Percentiles rank a stretch among this genome's conserved stretches.
phyloP scores from a whole-genome alignment of 2,329 filamentous ascomycete genomes.

The Neofusicoccum sp. region DNA sequence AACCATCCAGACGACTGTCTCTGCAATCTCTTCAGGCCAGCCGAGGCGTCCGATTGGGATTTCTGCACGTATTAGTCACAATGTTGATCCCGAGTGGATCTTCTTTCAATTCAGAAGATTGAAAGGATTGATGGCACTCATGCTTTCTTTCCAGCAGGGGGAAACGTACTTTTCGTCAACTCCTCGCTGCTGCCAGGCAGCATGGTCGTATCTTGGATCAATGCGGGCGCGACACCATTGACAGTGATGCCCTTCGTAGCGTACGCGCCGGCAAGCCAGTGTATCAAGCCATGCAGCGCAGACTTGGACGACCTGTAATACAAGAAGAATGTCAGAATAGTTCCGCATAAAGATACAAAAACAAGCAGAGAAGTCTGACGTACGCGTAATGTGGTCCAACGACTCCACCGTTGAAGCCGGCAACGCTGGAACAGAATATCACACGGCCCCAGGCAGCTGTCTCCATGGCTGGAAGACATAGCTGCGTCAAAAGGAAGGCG shows the following conservation, averaged over 20 bases:
- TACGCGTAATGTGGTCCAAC: constrained; percentile 43
- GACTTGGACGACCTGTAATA: constrained; percentile 36
- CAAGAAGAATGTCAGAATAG: not conserved
- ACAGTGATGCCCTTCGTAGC: constrained; percentile 47
- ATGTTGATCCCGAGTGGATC: no score
- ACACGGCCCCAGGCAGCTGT: constrained; percentile 36
- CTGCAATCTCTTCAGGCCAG: constrained; percentile 47
- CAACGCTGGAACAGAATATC: constrained; percentile 39
- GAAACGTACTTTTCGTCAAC: constrained; percentile 33
- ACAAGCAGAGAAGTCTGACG: constrained; percentile 11
- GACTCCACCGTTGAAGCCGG: constrained; percentile 40
- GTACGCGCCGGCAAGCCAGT: constrained; percentile 45
- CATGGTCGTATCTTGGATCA: constrained; percentile 49
- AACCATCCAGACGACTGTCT: constrained; percentile 49
- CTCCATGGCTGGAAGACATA: constrained; percentile 41
- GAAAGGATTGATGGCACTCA: not conserved
- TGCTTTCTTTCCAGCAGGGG: not conserved
- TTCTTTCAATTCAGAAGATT: not conserved
- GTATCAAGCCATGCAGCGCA: constrained; percentile 47
- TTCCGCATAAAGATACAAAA: not conserved
- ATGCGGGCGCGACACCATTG: constrained; percentile 49
- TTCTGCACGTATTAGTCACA: constrained; percentile 23
- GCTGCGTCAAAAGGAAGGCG: constrained; percentile 37
- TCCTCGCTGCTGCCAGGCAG: constrained; percentile 38
- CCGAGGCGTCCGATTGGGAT: constrained; percentile 48